These are phyloP conservation scores for Aspergillus mulundensis DNA, from an alignment of 495 filamentous ascomycete genomes.

Conservation along the genomic window DNA sequence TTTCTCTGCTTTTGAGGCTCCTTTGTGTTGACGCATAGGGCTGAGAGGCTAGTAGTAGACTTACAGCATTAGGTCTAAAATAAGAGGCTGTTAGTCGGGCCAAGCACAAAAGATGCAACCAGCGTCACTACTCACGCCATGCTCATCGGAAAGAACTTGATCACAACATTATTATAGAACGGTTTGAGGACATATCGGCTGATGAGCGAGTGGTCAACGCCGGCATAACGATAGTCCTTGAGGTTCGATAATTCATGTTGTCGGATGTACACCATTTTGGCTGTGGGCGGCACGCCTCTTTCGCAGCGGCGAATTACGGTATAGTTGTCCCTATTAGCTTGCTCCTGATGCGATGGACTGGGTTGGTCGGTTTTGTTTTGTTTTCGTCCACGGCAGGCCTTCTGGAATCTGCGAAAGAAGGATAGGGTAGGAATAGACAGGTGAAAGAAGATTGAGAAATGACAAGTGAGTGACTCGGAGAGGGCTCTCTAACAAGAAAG, in stretches of 20 bases:
- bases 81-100: conserved; percentile 23
- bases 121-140: conserved; percentile 72
- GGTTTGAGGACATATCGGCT: conserved; percentile 93
- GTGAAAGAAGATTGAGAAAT: not conserved
- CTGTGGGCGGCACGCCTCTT: not conserved
- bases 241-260: conserved; percentile 85
- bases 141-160: conserved; percentile 87
- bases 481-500: not conserved
- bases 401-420: not conserved
- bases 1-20: not conserved
- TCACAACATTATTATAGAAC: conserved; percentile 93
- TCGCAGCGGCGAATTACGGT: not conserved
- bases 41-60: conserved; percentile 21
- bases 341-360: not conserved
- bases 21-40: not conserved
- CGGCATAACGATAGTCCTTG: conserved; percentile 86
- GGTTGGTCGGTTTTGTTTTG: not conserved
- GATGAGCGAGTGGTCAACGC: conserved; percentile 81
- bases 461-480: conserved; percentile 1
- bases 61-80: conserved; percentile 58
- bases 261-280: conserved; percentile 79
- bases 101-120: conserved; percentile 8
- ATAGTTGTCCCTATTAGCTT: not conserved
- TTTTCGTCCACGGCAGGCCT: not conserved
- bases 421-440: not conserved